phyloP scores from a whole-genome alignment of 2,329 filamentous ascomycete species.

The Fusarium palustre region DNA sequence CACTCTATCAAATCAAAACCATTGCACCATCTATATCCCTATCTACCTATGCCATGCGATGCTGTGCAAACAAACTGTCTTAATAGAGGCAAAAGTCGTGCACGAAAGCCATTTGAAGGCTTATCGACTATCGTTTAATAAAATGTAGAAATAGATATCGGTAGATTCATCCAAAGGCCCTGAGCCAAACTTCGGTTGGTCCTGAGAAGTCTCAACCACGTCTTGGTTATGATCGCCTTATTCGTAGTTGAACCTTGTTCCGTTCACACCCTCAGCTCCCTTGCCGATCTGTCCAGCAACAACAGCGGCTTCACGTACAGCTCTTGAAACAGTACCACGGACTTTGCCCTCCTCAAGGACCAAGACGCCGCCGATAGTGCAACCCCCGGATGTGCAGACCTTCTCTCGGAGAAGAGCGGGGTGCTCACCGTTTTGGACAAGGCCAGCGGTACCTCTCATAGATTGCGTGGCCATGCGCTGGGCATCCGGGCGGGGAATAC shows the following conservation, averaged over 20 bases:
- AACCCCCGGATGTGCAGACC: conserved; percentile 81
- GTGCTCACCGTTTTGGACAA: conserved; percentile 79
- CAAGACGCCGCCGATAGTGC: conserved; percentile 79
- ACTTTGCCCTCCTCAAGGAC: conserved; percentile 79
- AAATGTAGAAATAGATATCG: conserved; percentile 19
- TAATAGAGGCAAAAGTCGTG: conserved; percentile 39
- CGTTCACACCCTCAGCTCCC: conserved; percentile 54
- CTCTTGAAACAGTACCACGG: conserved; percentile 73
- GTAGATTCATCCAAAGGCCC: conserved; percentile 1
- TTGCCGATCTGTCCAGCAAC: conserved; percentile 72
- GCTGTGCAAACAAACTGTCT: conserved; percentile 38
- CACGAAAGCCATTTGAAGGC: conserved; percentile 27
- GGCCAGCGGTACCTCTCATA: conserved; percentile 77
- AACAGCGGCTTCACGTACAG: conserved; percentile 76
- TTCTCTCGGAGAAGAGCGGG: conserved; percentile 80
- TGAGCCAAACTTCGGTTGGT: neutral
- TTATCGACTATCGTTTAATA: conserved; percentile 30
- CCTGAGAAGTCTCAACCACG: neutral
- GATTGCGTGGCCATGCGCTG: conserved; percentile 83
- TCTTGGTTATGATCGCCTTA: conserved; percentile 21
- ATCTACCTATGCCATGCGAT: conserved; percentile 33
- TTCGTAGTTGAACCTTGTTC: conserved; percentile 46
- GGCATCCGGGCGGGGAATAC: conserved; percentile 77
- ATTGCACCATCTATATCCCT: conserved; percentile 41
- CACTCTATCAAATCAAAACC: conserved; percentile 29